phyloP scores from a whole-genome alignment of 306 rosid genomes.

The Senna tora region DNA sequence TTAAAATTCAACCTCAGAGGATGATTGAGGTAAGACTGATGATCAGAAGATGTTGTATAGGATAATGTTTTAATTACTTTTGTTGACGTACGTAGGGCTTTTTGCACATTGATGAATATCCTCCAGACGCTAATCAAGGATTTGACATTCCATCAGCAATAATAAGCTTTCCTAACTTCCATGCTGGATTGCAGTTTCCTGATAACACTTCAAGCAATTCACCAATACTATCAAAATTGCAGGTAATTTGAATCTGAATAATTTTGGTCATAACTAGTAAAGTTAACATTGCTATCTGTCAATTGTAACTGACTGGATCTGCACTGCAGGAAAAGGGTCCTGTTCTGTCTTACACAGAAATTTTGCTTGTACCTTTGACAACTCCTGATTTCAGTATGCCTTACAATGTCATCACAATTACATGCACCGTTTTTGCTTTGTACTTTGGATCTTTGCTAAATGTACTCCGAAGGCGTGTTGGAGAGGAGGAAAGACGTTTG shows the following conservation, averaged over 20 bases:
- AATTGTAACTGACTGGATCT: slow-evolving; percentile 30
- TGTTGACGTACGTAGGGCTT: slow-evolving; percentile 64
- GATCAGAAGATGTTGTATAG: slow-evolving; percentile 18
- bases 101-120: slow-evolving; percentile 95
- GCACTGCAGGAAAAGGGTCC: slow-evolving; percentile 66
- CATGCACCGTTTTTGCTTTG: slow-evolving; percentile 88
- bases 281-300: slow-evolving; percentile 13
- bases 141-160: slow-evolving; percentile 95
- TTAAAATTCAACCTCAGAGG: slow-evolving; percentile 4
- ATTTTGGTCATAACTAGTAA: slow-evolving; percentile 9
- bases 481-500: slow-evolving; percentile 76
- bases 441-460: slow-evolving; percentile 89
- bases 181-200: slow-evolving; percentile 56
- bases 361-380: slow-evolving; percentile 85
- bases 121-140: slow-evolving; percentile 97
- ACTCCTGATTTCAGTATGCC: slow-evolving; percentile 99
- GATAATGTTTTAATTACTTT: slow-evolving; percentile 28
- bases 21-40: slow-evolving; percentile 15
- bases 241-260: slow-evolving; percentile 50
- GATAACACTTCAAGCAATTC: slow-evolving; percentile 52
- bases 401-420: slow-evolving; percentile 90
- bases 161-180: slow-evolving; percentile 80
- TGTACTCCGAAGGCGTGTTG: slow-evolving; percentile 81
- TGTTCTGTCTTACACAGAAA: slow-evolving; percentile 82
- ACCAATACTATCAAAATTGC: slow-evolving; percentile 71